These are phyloP conservation scores for Haematococcus lacustris DNA, from an alignment of 139 green algal species.

Conservation along the genomic window DNA sequence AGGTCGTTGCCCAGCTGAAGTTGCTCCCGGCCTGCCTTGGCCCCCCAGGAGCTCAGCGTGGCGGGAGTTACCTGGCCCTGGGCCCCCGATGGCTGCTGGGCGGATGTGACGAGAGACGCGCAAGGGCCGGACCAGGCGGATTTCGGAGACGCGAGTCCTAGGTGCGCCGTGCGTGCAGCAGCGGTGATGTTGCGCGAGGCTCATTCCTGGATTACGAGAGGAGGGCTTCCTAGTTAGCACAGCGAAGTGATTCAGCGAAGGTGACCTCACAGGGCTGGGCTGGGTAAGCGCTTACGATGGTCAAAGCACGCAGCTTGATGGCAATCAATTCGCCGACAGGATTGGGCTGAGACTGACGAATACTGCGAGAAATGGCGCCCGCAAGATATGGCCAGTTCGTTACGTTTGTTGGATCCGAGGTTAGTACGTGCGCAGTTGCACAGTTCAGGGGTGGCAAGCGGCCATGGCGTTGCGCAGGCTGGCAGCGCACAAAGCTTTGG, in stretches of 20 bases:
- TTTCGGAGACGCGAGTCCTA: background rate
- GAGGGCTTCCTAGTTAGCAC: too few relatives aligned
- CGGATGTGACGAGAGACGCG: background rate
- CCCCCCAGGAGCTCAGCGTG: background rate
- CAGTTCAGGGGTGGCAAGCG: background rate
- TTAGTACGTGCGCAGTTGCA: background rate
- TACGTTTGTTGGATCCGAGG: background rate
- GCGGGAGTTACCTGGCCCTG: background rate
- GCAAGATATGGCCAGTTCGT: background rate
- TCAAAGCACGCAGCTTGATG: too few relatives aligned
- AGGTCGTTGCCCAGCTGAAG: background rate
- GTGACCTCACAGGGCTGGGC: too few relatives aligned
- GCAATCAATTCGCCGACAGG: background rate
- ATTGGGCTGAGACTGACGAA: background rate
- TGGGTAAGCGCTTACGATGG: too few relatives aligned
- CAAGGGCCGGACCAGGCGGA: background rate
- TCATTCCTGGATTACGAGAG: too few relatives aligned
- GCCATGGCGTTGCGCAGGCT: background rate
- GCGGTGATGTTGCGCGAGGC: background rate
- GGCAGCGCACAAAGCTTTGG: background rate
- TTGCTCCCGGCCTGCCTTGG: background rate
- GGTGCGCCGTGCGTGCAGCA: background rate
- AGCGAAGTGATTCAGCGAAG: too few relatives aligned
- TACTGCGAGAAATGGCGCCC: background rate
- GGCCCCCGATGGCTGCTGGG: background rate